Evolutionary conservation across 2,329 filamentous ascomycete species (phyloP), one percentile per base, ranked within the genome.

Genomic region (Fusarium solani-melongenae): DNA sequence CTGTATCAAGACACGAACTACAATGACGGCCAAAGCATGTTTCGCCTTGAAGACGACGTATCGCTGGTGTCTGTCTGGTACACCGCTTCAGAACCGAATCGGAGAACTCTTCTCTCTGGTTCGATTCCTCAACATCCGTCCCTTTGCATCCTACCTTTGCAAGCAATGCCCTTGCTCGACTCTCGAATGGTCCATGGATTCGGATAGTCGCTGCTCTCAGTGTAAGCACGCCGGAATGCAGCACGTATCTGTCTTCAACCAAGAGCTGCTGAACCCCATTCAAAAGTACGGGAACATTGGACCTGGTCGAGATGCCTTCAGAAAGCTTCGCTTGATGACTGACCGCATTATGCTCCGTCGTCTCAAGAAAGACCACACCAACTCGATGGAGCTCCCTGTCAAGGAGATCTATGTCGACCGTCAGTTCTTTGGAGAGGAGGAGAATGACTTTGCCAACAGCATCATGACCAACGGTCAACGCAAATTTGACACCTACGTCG

Each of bases 31-130:
- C 24, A 97, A 94, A 82, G 96, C 96, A 44, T 98, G 96, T 81
- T 98, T 98, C 80, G 95, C 95, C 1, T 86, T 99, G 46, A 92
- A 95, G 69, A 93, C 93, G 20, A 91, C 89, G 20, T 98, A 96
- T 83, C 97, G 97, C 77, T 98, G 96, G 94, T 99, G 96, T 80
- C 87, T 99, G 67, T 96, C 94, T 17, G 96, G 96, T 10, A 99
- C 96, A 1, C 96, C 96, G 0, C 90, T 99, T 1, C 96, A 99
- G 82, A 99, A 98, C 79, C 93, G 96, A 62, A 98, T 98, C 74
- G 96, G 96, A 78, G 96, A 98, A 81, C 97, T 98, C 82, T 98
- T 98, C 83, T 98, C 96, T 1, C 86, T 98, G 24, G 87, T 99
- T 64, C 92, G 96, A 3, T 99, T 99, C 82, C 88, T 99, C 33